Base-by-base conservation (phyloP, 495 filamentous ascomycete genomes). In the Aspergillus leporis region DNA sequence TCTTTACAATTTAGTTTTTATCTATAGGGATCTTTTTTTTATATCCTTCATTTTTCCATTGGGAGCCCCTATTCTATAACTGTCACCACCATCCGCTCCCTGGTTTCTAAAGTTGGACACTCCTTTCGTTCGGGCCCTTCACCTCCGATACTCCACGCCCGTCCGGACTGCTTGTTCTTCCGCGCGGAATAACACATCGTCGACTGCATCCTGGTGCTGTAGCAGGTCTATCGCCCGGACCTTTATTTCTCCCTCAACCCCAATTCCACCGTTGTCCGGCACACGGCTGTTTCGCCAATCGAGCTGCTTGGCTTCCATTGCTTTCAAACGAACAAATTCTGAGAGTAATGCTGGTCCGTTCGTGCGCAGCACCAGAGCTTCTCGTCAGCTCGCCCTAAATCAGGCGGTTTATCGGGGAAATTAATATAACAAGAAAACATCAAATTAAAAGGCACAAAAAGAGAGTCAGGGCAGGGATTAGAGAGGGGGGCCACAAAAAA, bases 301-400 rank as follows among this genome's bases (percentile, higher is more conserved):
- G 47, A 61, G 51, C 30, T 47, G 53, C 21, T 62, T 65, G 58
- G 57, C 58, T 62, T 30, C 36, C 55, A 51, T 58, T 45, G 51
- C 61, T 61, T 38, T 48, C 53, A 10, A 54, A 53, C 60, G 52
- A 65, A 63, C 57, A 36, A 55, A 46, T 48, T 50, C 61, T 51
- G 56, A 62, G 61, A 73, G 73, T 72, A 75, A 78, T 78, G 75
- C 73, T 53, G 70, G 66, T 60, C 50, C 65, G 63, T 67, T 71
- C 69, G 66, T 68, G 61, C 54, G 60, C 64, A 59, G 53, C 58
- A 56, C 47, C 53, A 22, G 69, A 75, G 70, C 67, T 72, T 60
- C 49, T 61, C 25, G 23, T 60, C 58, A 61, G 69, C 71, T 76
- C 62, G 38, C 57, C 62, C 55, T 75, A 60, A 72, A 70, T 50